phyloP scores from a whole-genome alignment of 148 eudicot species.

The Camellia japonica region DNA sequence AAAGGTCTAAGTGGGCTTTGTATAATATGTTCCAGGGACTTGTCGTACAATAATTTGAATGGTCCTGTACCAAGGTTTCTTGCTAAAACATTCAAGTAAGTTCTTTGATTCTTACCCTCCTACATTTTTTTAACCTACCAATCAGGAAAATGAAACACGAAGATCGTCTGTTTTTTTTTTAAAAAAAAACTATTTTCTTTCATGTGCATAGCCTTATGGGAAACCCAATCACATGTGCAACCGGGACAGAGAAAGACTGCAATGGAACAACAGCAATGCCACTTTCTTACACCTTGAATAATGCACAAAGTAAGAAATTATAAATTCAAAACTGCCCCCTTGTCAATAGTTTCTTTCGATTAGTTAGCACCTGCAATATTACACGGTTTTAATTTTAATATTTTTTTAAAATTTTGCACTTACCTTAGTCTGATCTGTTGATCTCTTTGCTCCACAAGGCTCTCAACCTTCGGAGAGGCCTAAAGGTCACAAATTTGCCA shows the following conservation, averaged over 20 bases:
- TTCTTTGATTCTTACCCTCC: background rate
- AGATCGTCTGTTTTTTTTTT: background rate
- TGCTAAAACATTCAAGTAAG: constrained; percentile 84
- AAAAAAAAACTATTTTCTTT: background rate
- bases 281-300: constrained; percentile 53
- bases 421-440: too few relatives aligned
- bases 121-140: background rate
- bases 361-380: too few relatives aligned
- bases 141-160: background rate
- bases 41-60: constrained; percentile 86
- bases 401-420: too few relatives aligned
- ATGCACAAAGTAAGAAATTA: constrained; percentile 52
- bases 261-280: constrained; percentile 75
- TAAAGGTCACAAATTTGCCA: constrained; percentile 60
- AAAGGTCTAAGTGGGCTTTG: background rate
- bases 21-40: constrained; percentile 51
- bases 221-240: constrained; percentile 78
- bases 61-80: constrained; percentile 82
- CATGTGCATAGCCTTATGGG: constrained; percentile 60
- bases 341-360: too few relatives aligned
- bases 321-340: too few relatives aligned
- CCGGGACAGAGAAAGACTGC: constrained; percentile 65
- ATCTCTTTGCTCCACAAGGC: constrained; percentile 25
- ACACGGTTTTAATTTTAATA: too few relatives aligned
- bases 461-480: constrained; percentile 45